Evolutionary conservation across 148 eudicot genomes (phyloP).

Genomic region (Salicornia ramosissima): DNA sequence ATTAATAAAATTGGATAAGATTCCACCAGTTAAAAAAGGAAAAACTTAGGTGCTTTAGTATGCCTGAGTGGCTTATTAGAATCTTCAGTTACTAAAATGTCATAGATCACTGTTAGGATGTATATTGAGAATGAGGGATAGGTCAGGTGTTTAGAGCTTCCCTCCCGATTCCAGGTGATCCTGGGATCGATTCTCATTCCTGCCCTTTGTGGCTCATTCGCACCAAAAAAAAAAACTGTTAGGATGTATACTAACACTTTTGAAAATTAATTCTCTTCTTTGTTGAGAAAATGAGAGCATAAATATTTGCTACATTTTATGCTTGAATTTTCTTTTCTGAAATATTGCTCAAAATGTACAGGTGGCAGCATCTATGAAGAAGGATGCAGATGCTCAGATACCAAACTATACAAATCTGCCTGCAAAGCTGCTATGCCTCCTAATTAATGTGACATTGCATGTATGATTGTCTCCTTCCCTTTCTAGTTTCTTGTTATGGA

Average conservation of each 20-base stretch:
- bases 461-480: slow-evolving; percentile 33
- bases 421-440: slow-evolving; percentile 80
- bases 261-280: background rate
- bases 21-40: no score
- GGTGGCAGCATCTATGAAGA: slow-evolving; percentile 98
- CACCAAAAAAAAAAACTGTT: no score
- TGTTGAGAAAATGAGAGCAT: background rate
- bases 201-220: no score
- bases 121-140: no score
- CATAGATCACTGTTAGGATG: background rate
- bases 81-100: no score
- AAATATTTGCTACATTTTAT: background rate
- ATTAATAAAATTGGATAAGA: no score
- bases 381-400: slow-evolving; percentile 74
- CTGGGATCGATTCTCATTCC: no score
- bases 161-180: no score
- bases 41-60: no score
- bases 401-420: slow-evolving; percentile 90
- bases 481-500: background rate
- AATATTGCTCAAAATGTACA: slow-evolving; percentile 19
- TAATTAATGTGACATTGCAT: slow-evolving; percentile 84
- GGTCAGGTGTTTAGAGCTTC: no score
- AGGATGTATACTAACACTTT: no score
- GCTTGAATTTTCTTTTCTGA: background rate
- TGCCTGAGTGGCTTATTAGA: no score